Evolutionary conservation across 495 filamentous ascomycete species (phyloP), one percentile per base, ranked within the genome.

Genomic region (Penicillium ochrochloron): DNA sequence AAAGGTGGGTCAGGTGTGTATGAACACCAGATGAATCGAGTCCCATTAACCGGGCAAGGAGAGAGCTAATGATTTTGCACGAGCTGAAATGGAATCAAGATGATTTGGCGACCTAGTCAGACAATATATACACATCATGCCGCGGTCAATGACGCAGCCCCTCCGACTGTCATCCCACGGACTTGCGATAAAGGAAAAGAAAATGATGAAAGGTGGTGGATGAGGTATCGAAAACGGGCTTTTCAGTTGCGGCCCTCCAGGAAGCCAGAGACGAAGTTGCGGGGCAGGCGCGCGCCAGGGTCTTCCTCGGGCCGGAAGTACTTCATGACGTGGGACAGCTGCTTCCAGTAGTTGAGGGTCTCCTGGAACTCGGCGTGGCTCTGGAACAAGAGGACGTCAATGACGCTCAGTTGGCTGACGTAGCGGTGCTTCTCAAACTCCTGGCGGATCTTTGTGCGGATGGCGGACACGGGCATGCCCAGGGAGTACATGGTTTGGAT

Each of bases 331-430:
- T 99, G 95, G 53, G 91, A 90, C 57, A 94, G 84, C 81, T 98
- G 96, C 80, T 97, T 97, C 95, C 96, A 99, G 86, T 90, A 99
- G 80, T 98, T 99, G 82, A 98, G 85, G 39, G 93, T 98, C 87
- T 99, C 95, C 93, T 99, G 95, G 72, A 88, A 97, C 80, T 99
- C 95, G 69, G 88, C 83, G 73, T 96, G 88, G 74, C 90, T 94
- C 75, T 96, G 88, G 71, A 90, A 88, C 37, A 99, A 78, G 56
- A 99, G 81, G 70, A 97, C 87, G 76, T 99, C 96, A 63, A 97
- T 88, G 4, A 92, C 90, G 17, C 82, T 83, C 48, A 98, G 78
- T 80, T 98, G 93, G 73, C 89, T 90, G 53, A 97, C 94, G 73
- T 90, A 97, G 83, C 95, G 84, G 82, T 97, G 90, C 78, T 93